Evolutionary conservation across 2,329 filamentous ascomycete genomes (phyloP).

Genomic region (Diplodia seriata): DNA sequence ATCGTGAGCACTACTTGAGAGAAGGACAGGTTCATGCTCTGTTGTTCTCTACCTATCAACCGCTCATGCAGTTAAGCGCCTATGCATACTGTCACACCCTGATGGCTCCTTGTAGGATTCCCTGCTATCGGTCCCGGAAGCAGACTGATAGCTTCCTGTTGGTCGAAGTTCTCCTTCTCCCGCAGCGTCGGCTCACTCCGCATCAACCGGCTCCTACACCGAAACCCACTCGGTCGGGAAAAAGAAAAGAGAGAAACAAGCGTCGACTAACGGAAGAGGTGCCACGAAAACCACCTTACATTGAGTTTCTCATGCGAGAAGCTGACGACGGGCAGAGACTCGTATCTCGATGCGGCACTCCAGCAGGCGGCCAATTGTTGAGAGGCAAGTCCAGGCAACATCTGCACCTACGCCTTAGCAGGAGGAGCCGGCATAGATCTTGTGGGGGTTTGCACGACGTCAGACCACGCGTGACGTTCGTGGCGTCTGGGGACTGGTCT

Average conservation of each 20-base stretch:
- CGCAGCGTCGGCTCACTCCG: not conserved
- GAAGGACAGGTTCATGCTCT: not conserved
- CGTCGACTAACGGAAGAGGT: not conserved
- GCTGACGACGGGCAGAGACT: not conserved
- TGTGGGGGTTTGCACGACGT: not conserved
- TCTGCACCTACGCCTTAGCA: not conserved
- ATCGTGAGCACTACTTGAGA: not conserved
- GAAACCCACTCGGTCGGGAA: not conserved
- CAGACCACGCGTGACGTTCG: slow-evolving; percentile 2
- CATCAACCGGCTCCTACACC: not conserved
- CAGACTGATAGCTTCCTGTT: not conserved
- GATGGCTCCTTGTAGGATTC: not conserved
- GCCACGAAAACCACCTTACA: slow-evolving; percentile 1
- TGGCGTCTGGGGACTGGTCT: slow-evolving; percentile 3
- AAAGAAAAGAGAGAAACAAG: not conserved
- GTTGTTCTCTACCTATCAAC: slow-evolving; percentile 2
- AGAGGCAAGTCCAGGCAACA: not conserved
- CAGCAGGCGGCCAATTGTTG: not conserved
- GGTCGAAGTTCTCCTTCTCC: not conserved
- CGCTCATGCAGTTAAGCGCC: not conserved
- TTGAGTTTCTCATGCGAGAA: not conserved
- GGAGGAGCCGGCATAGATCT: not conserved
- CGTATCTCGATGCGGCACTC: not conserved
- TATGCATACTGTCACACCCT: not conserved
- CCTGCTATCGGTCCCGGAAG: not conserved